These are phyloP conservation scores for Isabelozyma pseudorhagii DNA, from an alignment of 805 yeast species.

Conservation along the genomic window DNA sequence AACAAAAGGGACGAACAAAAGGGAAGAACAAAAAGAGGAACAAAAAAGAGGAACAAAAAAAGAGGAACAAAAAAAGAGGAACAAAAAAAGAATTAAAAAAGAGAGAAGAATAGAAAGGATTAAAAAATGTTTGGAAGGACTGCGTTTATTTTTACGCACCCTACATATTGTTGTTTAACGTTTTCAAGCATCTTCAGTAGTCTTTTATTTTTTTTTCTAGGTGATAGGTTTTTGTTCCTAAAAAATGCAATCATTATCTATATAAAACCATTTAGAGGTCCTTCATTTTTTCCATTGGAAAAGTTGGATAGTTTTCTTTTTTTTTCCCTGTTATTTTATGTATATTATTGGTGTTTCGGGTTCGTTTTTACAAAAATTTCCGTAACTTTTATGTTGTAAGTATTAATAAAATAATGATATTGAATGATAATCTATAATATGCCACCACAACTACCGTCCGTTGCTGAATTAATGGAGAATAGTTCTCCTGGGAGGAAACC, in stretches of 20 bases:
- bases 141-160: not conserved
- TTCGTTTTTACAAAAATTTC: not conserved
- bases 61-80: too few relatives aligned
- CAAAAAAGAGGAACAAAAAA: too few relatives aligned
- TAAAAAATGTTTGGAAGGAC: not conserved
- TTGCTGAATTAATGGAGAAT: constrained; percentile 17
- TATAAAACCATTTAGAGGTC: not conserved
- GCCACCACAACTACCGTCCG: constrained; percentile 20
- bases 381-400: not conserved
- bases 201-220: not conserved
- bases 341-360: not conserved
- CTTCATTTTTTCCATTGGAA: not conserved
- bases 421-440: not conserved
- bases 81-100: not conserved
- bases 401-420: not conserved
- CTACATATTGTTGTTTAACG: not conserved
- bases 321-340: not conserved
- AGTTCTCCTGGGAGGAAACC: not conserved
- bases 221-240: not conserved
- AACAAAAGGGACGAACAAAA: too few relatives aligned
- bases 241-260: not conserved
- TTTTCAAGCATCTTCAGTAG: not conserved
- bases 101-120: not conserved
- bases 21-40: too few relatives aligned
- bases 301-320: not conserved